These are phyloP conservation scores for Pestalotiopsis sp. DNA, from an alignment of 2,329 filamentous ascomycete genomes.

Conservation along the genomic window DNA sequence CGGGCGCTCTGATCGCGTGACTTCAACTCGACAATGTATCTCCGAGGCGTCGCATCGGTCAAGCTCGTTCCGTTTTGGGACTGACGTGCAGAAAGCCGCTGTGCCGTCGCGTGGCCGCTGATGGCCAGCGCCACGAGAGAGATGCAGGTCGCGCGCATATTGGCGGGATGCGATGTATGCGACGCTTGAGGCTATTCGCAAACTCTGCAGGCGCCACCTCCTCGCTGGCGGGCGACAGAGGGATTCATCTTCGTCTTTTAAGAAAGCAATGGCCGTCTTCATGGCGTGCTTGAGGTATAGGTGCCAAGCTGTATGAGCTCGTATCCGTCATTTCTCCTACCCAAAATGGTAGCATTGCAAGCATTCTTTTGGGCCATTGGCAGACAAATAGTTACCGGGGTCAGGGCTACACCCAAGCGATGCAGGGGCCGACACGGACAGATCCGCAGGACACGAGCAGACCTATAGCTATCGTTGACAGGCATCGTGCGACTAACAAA, in stretches of 20 bases:
- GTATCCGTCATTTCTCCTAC: not conserved
- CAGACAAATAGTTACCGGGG: not conserved
- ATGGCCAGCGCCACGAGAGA: not conserved
- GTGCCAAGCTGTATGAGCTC: not conserved
- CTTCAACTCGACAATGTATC: conserved; percentile 27
- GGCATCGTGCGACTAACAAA: not conserved
- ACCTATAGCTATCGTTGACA: not conserved
- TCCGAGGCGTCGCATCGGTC: conserved; percentile 19
- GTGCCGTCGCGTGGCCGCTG: not conserved
- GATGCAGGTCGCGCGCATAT: not conserved
- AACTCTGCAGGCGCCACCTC: not conserved
- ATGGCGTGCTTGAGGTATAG: not conserved
- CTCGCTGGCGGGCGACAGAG: not conserved
- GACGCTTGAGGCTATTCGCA: not conserved
- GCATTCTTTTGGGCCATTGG: not conserved
- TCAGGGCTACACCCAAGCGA: not conserved
- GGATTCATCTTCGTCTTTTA: not conserved
- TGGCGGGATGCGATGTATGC: not conserved
- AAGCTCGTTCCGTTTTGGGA: not conserved
- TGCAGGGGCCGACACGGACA: not conserved
- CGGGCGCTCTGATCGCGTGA: conserved; percentile 19
- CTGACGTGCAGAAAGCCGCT: not conserved
- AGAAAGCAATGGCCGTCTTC: not conserved
- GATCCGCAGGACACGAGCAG: not conserved
- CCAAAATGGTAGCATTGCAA: not conserved